Base-by-base conservation (phyloP, 768 basidiomycete species). In the Lepiota venenata region DNA sequence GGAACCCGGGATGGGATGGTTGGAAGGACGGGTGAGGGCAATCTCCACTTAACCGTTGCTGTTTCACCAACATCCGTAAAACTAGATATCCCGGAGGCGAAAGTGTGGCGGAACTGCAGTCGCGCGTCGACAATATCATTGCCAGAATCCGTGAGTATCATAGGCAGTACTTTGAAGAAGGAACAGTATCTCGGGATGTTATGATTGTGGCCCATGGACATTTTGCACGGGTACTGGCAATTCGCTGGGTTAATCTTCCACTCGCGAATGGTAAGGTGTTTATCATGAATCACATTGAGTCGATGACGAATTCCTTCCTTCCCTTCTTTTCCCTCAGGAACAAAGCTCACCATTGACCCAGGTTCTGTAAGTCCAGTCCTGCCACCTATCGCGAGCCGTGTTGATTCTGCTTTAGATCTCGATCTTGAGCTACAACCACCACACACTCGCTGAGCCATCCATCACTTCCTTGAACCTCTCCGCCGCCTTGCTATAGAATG, bases 131-230 rank as follows among this genome's bases (percentile, higher is more conserved):
- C 62, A 62, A 61, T 47, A 79, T 93, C 29, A 88, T 96, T 52
- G 70, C 69, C 41, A 84, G 87, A 74, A 83, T 91, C 54, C 82
- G 83, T 10, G 82, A 87, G 62, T 81, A 87, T 63, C 90, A 93
- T 61, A 76, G 77, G 52, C 67, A 79, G 60, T 91, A 87, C 66
- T 74, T 80, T 43, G 88, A 91, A 60, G 80, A 87, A 45, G 82
- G 83, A 1, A 71, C 76, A 15, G 77, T 85, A 50, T 78, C 80
- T 18, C 80, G 88, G 18, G 93, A 97, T 61, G 86, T 93, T 9
- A 78, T 95, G 55, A 87, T 98, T 63, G 83, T 98, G 56, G 91
- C 93, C 0, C 95, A 98, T 68, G 93, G 89, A 0, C 88, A 93
- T 68, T 85, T 89, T 67, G 90, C 80, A 50, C 81, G 88, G 38